Base-by-base conservation (phyloP, 2,329 filamentous ascomycete genomes). In the Graphium sp. region DNA sequence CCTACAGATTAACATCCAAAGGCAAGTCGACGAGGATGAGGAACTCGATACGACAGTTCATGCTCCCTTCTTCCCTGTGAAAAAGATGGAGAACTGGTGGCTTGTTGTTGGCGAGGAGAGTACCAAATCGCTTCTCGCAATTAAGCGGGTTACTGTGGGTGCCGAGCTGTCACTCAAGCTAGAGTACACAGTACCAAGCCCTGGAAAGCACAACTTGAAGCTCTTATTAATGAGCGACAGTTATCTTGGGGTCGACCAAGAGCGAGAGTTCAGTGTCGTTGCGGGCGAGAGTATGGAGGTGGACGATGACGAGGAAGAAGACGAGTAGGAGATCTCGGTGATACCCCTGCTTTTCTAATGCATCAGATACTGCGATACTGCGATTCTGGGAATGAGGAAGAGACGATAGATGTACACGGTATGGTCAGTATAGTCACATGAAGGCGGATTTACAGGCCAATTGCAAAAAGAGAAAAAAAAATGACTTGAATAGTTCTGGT, bases 61-160 rank as follows among this genome's bases (percentile, higher is more conserved):
- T 47, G 85, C 87, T 29, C 89, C 89, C 1, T 98, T 95, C 62
- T 98, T 89, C 48, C 85, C 89, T 1, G 62, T 53, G 28, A 77
- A 78, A 51, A 98, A 98, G 65, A 77, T 82, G 59, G 89, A 98
- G 63, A 93, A 89, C 48, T 98, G 85, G 85, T 98, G 89, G 89
- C 58, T 98, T 32, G 82, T 98, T 13, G 82, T 98, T 19, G 87
- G 85, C 18, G 85, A 95, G 41, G 84, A 94, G 56, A 78, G 72
- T 49, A 82, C 78, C 22, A 87, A 83, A 59, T 85, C 66, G 37
- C 60, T 98, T 36, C 61, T 95, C 33, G 85, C 82, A 3, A 93
- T 95, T 59, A 98, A 95, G 65, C 72, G 87, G 40, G 76, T 98
- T 34, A 92, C 85, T 2, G 77, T 98, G 37, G 78, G 74, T 22